A percentile compares a stretch with the other conserved stretches of the same genome.
Conservation (phyloP, 2,329 filamentous ascomycete species). For the Monilinia polystroma region DNA sequence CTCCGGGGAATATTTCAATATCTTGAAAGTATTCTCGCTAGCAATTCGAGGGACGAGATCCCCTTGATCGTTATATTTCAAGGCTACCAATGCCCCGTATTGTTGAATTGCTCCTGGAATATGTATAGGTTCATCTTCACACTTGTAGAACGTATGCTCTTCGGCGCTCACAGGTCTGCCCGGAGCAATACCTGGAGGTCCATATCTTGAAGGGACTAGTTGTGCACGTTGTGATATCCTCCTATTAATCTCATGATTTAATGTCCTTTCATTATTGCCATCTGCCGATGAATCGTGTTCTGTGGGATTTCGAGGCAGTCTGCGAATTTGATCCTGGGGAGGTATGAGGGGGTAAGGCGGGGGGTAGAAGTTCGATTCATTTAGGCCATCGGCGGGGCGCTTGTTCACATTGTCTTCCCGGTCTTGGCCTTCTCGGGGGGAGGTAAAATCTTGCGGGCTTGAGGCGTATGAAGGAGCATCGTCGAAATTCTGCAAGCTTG, state of each 20-base stretch:
- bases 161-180: slow-evolving; percentile 23
- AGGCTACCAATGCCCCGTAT: slow-evolving; percentile 73
- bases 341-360: slow-evolving; percentile 30
- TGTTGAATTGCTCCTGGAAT: slow-evolving; percentile 58
- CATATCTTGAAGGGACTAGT: slow-evolving; percentile 27
- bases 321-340: slow-evolving; percentile 26
- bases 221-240: slow-evolving; percentile 27
- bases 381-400: background rate
- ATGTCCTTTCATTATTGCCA: background rate
- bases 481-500: slow-evolving; percentile 1
- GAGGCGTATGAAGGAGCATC: background rate
- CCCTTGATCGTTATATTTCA: slow-evolving; percentile 68
- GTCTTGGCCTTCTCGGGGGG: background rate
- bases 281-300: background rate
- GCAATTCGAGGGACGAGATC: slow-evolving; percentile 68
- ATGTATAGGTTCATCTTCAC: slow-evolving; percentile 90
- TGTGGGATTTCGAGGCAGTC: slow-evolving; percentile 9
- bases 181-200: slow-evolving; percentile 28
- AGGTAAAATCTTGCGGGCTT: background rate
- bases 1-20: slow-evolving; percentile 75
- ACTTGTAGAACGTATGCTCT: slow-evolving; percentile 47
- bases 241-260: background rate
- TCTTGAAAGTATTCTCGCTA: slow-evolving; percentile 74
- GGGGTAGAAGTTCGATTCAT: slow-evolving; percentile 21
- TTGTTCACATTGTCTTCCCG: background rate